Conservation (phyloP, 1,284 basidiomycete genomes). For the Ustilago sp. region DNA sequence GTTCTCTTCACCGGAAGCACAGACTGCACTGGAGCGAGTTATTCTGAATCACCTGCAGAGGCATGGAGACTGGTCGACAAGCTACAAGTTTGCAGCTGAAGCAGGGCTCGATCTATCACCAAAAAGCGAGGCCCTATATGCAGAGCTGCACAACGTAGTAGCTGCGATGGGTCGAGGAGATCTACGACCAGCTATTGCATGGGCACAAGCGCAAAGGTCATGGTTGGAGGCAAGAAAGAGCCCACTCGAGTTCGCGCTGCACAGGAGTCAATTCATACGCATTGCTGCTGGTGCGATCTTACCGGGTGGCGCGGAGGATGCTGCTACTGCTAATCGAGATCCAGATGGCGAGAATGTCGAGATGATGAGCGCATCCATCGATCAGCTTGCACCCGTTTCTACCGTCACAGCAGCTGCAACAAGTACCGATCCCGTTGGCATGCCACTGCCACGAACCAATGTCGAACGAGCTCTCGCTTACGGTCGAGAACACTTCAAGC, state of each 20-base stretch:
- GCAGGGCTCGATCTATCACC: constrained; percentile 26
- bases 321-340: constrained; percentile 23
- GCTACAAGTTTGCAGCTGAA: constrained; percentile 48
- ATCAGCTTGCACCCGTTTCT: constrained; percentile 15
- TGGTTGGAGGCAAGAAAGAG: constrained; percentile 51
- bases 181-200: constrained; percentile 55
- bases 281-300: constrained; percentile 49
- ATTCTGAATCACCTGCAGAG: constrained; percentile 61
- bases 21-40: constrained; percentile 53
- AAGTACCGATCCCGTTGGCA: background rate
- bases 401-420: background rate
- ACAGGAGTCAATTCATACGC: constrained; percentile 58
- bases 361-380: constrained; percentile 39
- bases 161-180: constrained; percentile 46
- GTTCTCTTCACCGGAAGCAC: constrained; percentile 47
- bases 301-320: constrained; percentile 10
- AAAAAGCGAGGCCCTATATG: constrained; percentile 17
- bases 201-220: constrained; percentile 46
- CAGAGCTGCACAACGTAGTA: constrained; percentile 33
- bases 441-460: constrained; percentile 35
- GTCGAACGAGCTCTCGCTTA: constrained; percentile 77
- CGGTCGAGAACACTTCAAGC: constrained; percentile 77
- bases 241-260: constrained; percentile 59
- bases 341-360: constrained; percentile 57
- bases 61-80: constrained; percentile 54